Evolutionary conservation across 2,329 filamentous ascomycete genomes (phyloP).

Genomic region (Trichoderma cornu-damae): DNA sequence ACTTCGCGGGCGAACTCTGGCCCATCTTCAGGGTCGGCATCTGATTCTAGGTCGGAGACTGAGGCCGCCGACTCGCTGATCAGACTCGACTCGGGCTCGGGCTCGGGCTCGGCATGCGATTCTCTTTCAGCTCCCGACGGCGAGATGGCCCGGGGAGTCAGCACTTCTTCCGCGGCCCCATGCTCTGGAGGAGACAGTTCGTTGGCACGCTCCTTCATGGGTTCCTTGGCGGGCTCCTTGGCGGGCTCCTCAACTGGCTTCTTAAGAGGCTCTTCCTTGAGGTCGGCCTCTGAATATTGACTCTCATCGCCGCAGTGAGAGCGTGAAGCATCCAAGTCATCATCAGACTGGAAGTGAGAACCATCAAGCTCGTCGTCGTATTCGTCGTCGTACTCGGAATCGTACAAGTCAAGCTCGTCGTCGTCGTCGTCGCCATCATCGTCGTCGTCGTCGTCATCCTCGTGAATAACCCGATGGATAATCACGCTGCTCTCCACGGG

Average conservation of each 20-base stretch:
- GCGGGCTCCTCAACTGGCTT: neutral
- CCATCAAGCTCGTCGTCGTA: constrained; percentile 41
- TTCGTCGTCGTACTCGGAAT: constrained; percentile 50
- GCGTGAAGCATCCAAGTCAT: constrained; percentile 46
- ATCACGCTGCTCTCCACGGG: constrained; percentile 54
- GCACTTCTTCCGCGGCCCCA: constrained; percentile 41
- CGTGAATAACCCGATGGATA: constrained; percentile 61
- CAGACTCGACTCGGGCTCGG: neutral
- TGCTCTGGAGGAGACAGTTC: constrained; percentile 21
- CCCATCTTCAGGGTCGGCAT: neutral
- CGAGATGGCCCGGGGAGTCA: constrained; percentile 46
- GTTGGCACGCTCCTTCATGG: neutral
- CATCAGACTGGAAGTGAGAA: constrained; percentile 37
- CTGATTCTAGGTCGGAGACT: neutral
- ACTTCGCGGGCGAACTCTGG: neutral
- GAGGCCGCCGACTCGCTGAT: neutral
- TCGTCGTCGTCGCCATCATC: constrained; percentile 53
- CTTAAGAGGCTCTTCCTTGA: neutral
- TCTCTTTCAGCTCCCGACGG: constrained; percentile 15
- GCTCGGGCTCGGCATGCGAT: neutral
- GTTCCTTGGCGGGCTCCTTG: neutral
- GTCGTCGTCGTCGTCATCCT: constrained; percentile 54
- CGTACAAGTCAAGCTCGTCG: constrained; percentile 63
- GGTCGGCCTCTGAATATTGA: constrained; percentile 31
- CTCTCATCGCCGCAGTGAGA: constrained; percentile 46